Conservation (phyloP, 2,329 filamentous ascomycete genomes). For the Penicillium sp. region DNA sequence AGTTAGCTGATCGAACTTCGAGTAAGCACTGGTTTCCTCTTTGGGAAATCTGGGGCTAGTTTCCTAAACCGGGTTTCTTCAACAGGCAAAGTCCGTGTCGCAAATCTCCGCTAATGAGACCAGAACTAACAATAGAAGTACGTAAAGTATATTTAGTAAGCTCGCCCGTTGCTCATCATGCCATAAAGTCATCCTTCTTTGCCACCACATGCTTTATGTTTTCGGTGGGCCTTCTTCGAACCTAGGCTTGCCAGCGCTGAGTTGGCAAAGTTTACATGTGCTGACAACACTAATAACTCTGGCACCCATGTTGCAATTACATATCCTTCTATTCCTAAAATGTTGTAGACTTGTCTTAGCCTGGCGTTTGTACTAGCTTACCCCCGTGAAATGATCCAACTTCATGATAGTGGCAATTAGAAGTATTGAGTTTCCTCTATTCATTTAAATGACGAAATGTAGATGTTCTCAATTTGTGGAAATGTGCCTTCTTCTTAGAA, state of each 20-base stretch:
- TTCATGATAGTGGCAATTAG: neutral
- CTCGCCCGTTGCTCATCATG: neutral
- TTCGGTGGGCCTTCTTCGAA: neutral
- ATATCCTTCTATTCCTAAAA: neutral
- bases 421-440: neutral
- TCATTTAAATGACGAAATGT: too few relatives aligned
- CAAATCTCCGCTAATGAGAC: neutral
- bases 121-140: neutral
- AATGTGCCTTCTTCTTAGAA: too few relatives aligned
- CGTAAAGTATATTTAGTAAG: neutral
- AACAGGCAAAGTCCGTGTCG: neutral
- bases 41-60: neutral
- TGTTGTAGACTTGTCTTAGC: neutral
- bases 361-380: neutral
- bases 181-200: neutral
- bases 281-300: too few relatives aligned
- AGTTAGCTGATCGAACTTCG: neutral
- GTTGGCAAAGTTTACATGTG: too few relatives aligned
- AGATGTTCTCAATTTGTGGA: too few relatives aligned
- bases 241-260: neutral
- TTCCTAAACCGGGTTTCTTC: neutral
- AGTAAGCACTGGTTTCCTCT: neutral
- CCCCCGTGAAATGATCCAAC: accelerated
- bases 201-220: neutral
- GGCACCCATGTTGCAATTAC: too few relatives aligned